Evolutionary conservation across 2,329 filamentous ascomycete genomes (phyloP), one percentile per base, ranked within the genome.

Genomic region (Camptophora hylomeconis): DNA sequence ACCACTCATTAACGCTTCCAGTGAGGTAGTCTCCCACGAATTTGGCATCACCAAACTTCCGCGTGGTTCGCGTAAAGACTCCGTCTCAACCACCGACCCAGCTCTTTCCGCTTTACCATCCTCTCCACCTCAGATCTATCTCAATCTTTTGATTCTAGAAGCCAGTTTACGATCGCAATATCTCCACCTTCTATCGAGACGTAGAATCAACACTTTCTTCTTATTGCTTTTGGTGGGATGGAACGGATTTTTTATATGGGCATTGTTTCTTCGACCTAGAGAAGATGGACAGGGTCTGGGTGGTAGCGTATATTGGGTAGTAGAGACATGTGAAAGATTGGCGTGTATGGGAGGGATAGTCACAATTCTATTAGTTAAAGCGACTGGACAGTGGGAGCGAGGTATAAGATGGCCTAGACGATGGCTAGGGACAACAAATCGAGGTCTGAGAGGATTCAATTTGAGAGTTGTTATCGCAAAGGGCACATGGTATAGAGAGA

Each of bases 141-240:
- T 98, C 47, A 98, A 98, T 57, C 77, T 98, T 14, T 71, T 98
- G 35, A 92, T 98, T 46, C 80, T 98, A 54, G 89, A 98, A 55
- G 84, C 83, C 26, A 93, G 84, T 4, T 65, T 98, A 19, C 82
- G 89, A 41, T 77, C 83, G 14, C 89, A 98, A 48, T 95, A 92
- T 56, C 74, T 98, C 32, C 81, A 84, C 38, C 69, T 95, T 24
- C 80, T 87, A 35, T 80, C 84, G 25, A 77, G 89, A 22, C 72
- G 84, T 26, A 77, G 89, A 10, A 82, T 94, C 46, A 87, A 98
- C 54, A 86, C 83, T 2, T 92, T 95, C 57, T 92, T 95, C 48
- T 63, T 95, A 13, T 67, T 79, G 11, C 64, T 92, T 7, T 69
- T 98, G 16, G 69, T 70, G 3, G 49, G 77, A 16, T 98, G 89